Evolutionary conservation across 179 eudicot genomes (phyloP).

Genomic region (Silene coronaria): DNA sequence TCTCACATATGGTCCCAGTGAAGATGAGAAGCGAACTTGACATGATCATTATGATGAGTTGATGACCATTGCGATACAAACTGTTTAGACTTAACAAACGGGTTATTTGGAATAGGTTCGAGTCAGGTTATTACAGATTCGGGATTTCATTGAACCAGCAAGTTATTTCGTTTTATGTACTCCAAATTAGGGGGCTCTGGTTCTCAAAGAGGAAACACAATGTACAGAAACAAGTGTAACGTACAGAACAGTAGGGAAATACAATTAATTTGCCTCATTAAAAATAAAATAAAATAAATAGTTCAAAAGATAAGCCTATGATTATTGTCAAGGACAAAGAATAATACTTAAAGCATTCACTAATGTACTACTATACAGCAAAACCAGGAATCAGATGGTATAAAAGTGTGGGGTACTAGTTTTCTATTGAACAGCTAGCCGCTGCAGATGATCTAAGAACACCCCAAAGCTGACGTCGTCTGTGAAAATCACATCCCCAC

Average conservation of each 20-base stretch:
- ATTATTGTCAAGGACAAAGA: conserved; percentile 10
- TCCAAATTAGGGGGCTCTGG: no score
- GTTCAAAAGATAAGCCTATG: not conserved
- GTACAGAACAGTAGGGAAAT: no score
- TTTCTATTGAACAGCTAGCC: conserved; percentile 74
- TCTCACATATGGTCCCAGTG: not conserved
- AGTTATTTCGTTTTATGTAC: no score
- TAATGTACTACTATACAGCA: conserved; percentile 41
- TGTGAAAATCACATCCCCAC: conserved; percentile 82
- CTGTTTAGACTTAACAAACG: not conserved
- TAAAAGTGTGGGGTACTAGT: conserved; percentile 45
- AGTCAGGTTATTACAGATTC: no score
- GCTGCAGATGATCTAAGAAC: conserved; percentile 83
- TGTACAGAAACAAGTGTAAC: not conserved
- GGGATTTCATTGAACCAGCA: no score
- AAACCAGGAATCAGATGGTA: conserved; percentile 31
- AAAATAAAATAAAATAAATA: not conserved
- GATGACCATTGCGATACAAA: not conserved
- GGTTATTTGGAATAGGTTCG: not conserved
- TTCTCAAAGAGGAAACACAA: not conserved
- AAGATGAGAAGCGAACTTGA: not conserved
- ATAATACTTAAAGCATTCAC: not conserved
- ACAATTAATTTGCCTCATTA: not conserved
- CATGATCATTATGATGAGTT: not conserved
- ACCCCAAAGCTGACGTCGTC: conserved; percentile 95